A percentile compares a stretch with the other conserved stretches of the same genome.
These are phyloP conservation scores for Chaetomiaceae sp. DNA, from an alignment of 2,329 filamentous ascomycete genomes.

Conservation along the genomic window DNA sequence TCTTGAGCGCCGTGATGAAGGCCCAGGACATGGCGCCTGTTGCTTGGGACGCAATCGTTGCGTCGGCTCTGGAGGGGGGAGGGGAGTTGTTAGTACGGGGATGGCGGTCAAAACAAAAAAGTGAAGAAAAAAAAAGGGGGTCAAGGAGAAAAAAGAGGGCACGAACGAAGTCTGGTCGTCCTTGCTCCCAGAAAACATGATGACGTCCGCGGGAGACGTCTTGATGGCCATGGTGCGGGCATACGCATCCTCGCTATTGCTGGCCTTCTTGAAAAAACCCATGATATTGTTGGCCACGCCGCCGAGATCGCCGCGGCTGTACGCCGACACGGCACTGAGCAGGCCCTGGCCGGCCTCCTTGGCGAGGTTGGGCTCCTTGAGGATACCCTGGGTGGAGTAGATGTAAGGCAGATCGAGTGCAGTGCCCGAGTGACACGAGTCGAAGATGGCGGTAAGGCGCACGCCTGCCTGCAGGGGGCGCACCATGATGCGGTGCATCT, in stretches of 20 bases:
- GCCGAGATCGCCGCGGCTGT: conserved; percentile 68
- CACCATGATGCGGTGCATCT: conserved; percentile 73
- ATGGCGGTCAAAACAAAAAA: conserved; percentile 12
- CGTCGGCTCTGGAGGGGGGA: conserved; percentile 64
- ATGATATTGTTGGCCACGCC: conserved; percentile 77
- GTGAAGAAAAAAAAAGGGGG: conserved; percentile 17
- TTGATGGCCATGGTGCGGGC: conserved; percentile 79
- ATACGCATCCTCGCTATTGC: conserved; percentile 73
- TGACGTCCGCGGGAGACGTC: conserved; percentile 88
- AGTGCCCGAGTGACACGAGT: conserved; percentile 63
- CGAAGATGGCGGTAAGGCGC: conserved; percentile 58
- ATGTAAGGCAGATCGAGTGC: conserved; percentile 63
- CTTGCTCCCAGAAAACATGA: conserved; percentile 98
- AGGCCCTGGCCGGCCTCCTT: conserved; percentile 63
- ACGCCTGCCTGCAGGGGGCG: conserved; percentile 52
- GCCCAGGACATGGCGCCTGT: conserved; percentile 99
- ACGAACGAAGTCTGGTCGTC: conserved; percentile 90
- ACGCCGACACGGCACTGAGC: conserved; percentile 54
- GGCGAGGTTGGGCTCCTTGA: conserved; percentile 64
- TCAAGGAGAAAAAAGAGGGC: conserved; percentile 28
- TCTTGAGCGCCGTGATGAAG: conserved; percentile 87
- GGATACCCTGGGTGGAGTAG: conserved; percentile 63
- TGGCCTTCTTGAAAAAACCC: conserved; percentile 84
- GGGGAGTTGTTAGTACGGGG: neutral
- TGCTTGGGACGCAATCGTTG: conserved; percentile 82